Percentiles rank a stretch among this genome's conserved stretches.
Evolutionary conservation across 225 moss, liverwort and hornwort species (phyloP).

Genomic region (Antitrichia curtipendula): DNA sequence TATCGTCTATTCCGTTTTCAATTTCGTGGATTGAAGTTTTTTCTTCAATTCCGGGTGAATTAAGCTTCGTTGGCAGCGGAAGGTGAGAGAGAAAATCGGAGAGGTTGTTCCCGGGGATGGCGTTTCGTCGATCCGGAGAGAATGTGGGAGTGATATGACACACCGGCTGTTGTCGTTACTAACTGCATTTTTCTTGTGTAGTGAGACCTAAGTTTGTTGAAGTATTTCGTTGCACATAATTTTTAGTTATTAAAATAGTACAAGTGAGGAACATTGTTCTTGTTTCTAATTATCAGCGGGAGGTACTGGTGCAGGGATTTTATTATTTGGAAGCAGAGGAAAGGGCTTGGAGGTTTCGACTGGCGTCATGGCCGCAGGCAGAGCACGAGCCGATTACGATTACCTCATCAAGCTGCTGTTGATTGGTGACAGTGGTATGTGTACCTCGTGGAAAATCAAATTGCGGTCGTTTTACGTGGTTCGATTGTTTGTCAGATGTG

Average conservation of each 20-base stretch:
- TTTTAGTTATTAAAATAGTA: neutral
- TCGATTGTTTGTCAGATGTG: neutral
- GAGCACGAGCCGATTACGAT: slow-evolving; percentile 95
- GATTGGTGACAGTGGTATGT: slow-evolving; percentile 95
- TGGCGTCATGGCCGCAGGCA: slow-evolving; percentile 73
- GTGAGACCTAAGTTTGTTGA: neutral
- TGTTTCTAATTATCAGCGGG: neutral
- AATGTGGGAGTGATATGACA: neutral
- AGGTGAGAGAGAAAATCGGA: neutral
- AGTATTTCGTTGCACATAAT: neutral
- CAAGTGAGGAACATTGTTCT: neutral
- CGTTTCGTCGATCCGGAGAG: neutral
- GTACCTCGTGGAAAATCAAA: neutral
- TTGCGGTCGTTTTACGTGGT: neutral
- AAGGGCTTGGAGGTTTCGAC: neutral
- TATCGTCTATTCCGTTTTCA: neutral
- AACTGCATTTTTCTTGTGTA: neutral
- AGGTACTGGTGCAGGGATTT: neutral
- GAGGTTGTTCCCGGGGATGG: neutral
- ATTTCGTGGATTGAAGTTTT: neutral
- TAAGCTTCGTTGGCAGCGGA: neutral
- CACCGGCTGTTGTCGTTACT: neutral
- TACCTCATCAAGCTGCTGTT: slow-evolving; percentile 94
- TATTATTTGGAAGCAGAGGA: neutral
- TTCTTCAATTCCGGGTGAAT: neutral